Percentiles rank a stretch among this genome's conserved stretches.
Evolutionary conservation across 495 filamentous ascomycete genomes (phyloP).

Genomic region (Podospora pseudocomata): DNA sequence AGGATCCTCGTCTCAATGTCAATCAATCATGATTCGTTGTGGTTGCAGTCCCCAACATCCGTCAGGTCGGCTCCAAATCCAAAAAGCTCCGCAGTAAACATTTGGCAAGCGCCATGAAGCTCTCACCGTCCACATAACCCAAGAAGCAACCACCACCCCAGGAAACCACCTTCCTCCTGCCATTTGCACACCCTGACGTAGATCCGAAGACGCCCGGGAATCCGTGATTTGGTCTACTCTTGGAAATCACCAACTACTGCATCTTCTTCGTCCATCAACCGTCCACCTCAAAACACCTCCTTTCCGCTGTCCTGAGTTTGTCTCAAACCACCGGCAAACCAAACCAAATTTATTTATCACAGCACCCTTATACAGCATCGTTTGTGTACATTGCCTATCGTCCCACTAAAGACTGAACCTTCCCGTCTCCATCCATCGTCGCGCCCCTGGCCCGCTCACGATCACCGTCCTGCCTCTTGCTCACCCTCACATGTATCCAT

Average conservation of each 20-base stretch:
- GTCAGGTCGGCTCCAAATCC: not conserved
- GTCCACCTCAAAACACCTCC: not conserved
- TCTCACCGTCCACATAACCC: not conserved
- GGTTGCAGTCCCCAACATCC: not conserved
- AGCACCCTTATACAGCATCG: constrained; percentile 8
- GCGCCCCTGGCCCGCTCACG: not conserved
- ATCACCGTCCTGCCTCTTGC: not conserved
- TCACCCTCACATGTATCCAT: not conserved
- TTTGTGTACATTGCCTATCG: constrained; percentile 4
- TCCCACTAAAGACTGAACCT: not conserved
- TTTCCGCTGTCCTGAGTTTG: constrained; percentile 11
- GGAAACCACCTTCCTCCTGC: not conserved
- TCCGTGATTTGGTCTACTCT: not conserved
- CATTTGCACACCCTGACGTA: not conserved
- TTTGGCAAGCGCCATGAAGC: not conserved
- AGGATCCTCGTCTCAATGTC: not conserved
- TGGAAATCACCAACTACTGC: not conserved
- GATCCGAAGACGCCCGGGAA: not conserved
- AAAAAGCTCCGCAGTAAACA: not conserved
- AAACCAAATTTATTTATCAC: constrained; percentile 8
- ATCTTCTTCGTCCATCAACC: not conserved
- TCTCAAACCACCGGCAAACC: constrained; percentile 16
- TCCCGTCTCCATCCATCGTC: not conserved
- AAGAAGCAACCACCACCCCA: not conserved
- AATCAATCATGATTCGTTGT: not conserved